phyloP scores from a whole-genome alignment of 2,329 filamentous ascomycete species.

The Hymenoscyphus salicellus region DNA sequence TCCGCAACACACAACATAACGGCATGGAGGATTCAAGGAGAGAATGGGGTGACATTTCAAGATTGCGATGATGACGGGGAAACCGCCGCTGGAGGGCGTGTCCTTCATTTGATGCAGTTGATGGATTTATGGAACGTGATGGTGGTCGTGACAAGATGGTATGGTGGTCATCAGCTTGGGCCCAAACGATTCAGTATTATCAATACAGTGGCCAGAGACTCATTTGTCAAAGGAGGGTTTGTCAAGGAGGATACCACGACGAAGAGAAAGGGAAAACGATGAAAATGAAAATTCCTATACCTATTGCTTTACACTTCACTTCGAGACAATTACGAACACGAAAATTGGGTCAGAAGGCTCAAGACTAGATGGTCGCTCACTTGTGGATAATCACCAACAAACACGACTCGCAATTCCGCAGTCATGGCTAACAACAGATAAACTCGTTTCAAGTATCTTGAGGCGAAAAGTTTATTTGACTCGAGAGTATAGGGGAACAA shows the following conservation, averaged over 20 bases:
- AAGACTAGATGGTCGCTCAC: no score
- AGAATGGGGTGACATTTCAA: slow-evolving; percentile 60
- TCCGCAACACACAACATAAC: slow-evolving; percentile 92
- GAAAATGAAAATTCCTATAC: slow-evolving; percentile 5
- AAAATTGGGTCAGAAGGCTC: no score
- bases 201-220: slow-evolving; percentile 80
- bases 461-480: no score
- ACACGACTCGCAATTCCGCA: neutral
- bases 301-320: neutral
- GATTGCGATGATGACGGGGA: slow-evolving; percentile 97
- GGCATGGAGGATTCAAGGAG: slow-evolving; percentile 77
- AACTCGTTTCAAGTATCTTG: neutral
- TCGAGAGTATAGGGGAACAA: no score
- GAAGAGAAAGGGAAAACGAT: slow-evolving; percentile 39
- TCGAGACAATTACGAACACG: no score
- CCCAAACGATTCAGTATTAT: slow-evolving; percentile 89
- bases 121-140: slow-evolving; percentile 93
- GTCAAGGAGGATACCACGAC: slow-evolving; percentile 51
- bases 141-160: slow-evolving; percentile 93
- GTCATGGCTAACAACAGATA: neutral
- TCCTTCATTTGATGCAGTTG: slow-evolving; percentile 87
- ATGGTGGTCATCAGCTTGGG: slow-evolving; percentile 84
- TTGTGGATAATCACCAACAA: neutral
- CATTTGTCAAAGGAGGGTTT: slow-evolving; percentile 73
- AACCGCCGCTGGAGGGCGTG: slow-evolving; percentile 78